Evolutionary conservation across 169 alveolate genomes (phyloP).

Genomic region (Eimeria brunetti): DNA sequence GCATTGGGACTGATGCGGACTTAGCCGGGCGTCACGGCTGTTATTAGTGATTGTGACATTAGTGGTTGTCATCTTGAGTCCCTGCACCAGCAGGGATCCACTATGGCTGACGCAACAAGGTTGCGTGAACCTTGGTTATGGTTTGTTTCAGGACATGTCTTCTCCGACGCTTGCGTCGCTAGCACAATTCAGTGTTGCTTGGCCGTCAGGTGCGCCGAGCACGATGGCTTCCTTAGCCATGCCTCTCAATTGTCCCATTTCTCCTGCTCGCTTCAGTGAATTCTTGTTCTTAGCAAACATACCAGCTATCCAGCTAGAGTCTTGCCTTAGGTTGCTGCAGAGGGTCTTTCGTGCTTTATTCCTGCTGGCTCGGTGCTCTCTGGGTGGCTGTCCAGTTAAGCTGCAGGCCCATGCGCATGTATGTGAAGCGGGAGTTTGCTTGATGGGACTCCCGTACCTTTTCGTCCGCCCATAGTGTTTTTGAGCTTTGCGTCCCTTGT

Average conservation of each 20-base stretch:
- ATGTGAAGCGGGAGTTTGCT: not conserved
- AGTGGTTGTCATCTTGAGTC: not conserved
- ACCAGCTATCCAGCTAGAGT: not conserved
- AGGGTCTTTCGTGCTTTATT: not conserved
- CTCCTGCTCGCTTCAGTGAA: not conserved
- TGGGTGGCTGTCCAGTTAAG: not conserved
- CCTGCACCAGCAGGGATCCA: not conserved
- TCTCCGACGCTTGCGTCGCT: constrained; percentile 64
- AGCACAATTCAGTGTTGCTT: constrained; percentile 66
- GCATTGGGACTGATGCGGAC: not conserved
- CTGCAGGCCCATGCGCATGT: not conserved
- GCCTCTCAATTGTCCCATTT: not conserved
- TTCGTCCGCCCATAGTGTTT: not conserved
- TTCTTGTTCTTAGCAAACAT: not conserved
- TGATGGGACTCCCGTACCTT: not conserved
- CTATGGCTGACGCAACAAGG: not conserved
- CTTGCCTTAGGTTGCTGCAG: not conserved
- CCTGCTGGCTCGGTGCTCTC: not conserved
- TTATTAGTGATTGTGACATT: not conserved
- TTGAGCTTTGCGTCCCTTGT: not conserved
- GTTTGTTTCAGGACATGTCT: constrained; percentile 43
- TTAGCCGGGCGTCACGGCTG: not conserved
- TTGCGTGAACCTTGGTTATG: not conserved
- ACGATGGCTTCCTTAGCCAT: not conserved
- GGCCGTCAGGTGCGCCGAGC: constrained; percentile 67